phyloP scores from a whole-genome alignment of 305 asterid genomes.

The Caryopteris hybrid region DNA sequence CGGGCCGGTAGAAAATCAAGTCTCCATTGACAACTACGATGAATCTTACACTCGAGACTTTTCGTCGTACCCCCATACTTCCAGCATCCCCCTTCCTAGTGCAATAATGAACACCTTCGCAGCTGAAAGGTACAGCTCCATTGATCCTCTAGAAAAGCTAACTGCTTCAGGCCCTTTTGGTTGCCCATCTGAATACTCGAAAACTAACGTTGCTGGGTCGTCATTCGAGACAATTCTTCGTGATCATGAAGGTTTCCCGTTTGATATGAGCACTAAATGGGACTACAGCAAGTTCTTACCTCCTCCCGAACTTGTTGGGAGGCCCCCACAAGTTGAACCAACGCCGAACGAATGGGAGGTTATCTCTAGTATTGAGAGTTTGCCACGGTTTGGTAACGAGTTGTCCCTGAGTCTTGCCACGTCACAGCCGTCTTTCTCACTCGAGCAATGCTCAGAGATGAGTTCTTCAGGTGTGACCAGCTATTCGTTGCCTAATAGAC shows the following conservation, averaged over 20 bases:
- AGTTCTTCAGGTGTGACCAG: slow-evolving; percentile 36
- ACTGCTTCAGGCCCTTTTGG: slow-evolving; percentile 10
- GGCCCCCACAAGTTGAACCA: slow-evolving; percentile 16
- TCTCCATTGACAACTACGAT: not conserved
- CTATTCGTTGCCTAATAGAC: slow-evolving; percentile 33
- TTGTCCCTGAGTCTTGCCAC: slow-evolving; percentile 70
- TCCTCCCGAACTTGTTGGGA: too few species aligned
- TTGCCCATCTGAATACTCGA: slow-evolving; percentile 26
- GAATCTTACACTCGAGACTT: slow-evolving; percentile 18
- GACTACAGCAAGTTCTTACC: too few species aligned
- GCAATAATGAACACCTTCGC: slow-evolving; percentile 18
- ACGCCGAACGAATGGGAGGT: slow-evolving; percentile 31
- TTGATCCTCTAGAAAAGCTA: slow-evolving; percentile 26
- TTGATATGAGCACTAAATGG: slow-evolving; percentile 24
- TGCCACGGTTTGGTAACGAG: slow-evolving; percentile 54
- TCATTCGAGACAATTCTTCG: slow-evolving; percentile 27
- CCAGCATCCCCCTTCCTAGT: slow-evolving; percentile 22
- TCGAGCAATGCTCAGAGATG: slow-evolving; percentile 37
- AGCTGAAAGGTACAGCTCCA: not conserved
- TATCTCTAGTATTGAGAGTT: slow-evolving; percentile 11
- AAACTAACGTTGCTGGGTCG: slow-evolving; percentile 21
- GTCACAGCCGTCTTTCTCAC: slow-evolving; percentile 16
- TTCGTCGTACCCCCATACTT: slow-evolving; percentile 23
- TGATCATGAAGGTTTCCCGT: slow-evolving; percentile 24
- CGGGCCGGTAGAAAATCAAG: not conserved